Base-by-base conservation (phyloP, 2,329 filamentous ascomycete species). In the Colletotrichum sp. region DNA sequence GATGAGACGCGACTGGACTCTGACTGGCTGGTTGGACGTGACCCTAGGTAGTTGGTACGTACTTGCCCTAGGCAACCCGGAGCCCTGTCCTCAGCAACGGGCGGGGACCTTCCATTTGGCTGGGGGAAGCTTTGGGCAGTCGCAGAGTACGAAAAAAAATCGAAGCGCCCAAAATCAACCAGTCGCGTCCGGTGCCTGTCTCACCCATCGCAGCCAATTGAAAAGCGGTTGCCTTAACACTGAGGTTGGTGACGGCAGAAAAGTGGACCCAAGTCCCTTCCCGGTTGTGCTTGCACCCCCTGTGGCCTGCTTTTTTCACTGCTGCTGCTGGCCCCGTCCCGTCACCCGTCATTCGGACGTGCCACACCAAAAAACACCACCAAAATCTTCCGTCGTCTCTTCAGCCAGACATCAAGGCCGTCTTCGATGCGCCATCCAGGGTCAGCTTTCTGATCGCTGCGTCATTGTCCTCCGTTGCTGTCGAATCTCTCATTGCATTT, bases 331-430 rank as follows among this genome's bases (percentile, higher is more conserved):
- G 55, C 55, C 55, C 55, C 21, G 55, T 28, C 55, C 70, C 60
- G 55, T 71, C 34, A 48, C 59, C 64, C 60, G 74, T 74, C 71
- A 48, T 66, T 61, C 15, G 66, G 71, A 71, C 66, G 65, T 75
- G 66, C 74, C 74, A 76, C 74, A 71, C 74, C 60, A 76, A 75
- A 68, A 76, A 72, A 24, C 63, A 65, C 66, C 74, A 52, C 74
- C 74, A 75, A 76, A 76, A 71, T 76, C 73, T 75, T 69, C 64
- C 24, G 59, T 73, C 30, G 64, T 65, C 67, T n/a, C 36, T 67
- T 36, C 60, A 66, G 71, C 65, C 59, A 74, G 67, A 66, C 71
- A 68, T 39, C 43, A 59, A 32, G 63, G 74, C 60, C 72, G 65
- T 69, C 59, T 76, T 71, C 55, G 65, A 75, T 76, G 74, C 74